Conservation (phyloP, 352 stramenopile species). For the Globisporangium echinulatum region DNA sequence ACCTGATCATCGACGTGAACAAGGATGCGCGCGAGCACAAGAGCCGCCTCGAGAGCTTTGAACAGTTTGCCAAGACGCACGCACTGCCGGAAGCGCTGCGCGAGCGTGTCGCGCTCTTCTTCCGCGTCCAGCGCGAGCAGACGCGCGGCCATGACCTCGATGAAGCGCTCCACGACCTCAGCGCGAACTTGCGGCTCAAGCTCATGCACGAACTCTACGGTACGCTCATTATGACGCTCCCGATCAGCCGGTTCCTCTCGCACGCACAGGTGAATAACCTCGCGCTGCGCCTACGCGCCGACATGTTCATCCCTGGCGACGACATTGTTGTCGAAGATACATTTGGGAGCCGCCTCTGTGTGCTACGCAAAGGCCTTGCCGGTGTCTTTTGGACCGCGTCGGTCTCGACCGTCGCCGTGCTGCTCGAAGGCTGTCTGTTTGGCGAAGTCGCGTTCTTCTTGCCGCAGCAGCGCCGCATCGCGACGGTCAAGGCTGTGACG, state of each 20-base stretch:
- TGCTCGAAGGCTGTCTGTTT: slow-evolving; percentile 60
- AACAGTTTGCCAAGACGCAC: slow-evolving; percentile 63
- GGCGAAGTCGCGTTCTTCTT: slow-evolving; percentile 71
- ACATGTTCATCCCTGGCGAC: slow-evolving; percentile 69
- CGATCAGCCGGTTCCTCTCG: slow-evolving; percentile 56
- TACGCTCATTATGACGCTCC: slow-evolving; percentile 28
- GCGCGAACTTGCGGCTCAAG: slow-evolving; percentile 60
- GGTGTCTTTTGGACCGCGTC: slow-evolving; percentile 51
- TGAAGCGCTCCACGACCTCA: slow-evolving; percentile 48
- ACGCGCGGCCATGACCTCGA: slow-evolving; percentile 42
- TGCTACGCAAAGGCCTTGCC: slow-evolving; percentile 44
- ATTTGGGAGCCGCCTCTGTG: slow-evolving; percentile 46
- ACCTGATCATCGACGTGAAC: slow-evolving; percentile 66
- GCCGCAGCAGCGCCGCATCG: slow-evolving; percentile 41
- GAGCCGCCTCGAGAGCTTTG: slow-evolving; percentile 62
- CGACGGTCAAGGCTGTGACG: slow-evolving; percentile 49
- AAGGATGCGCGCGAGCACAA: slow-evolving; percentile 75
- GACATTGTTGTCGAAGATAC: slow-evolving; percentile 56
- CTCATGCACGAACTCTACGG: slow-evolving; percentile 76
- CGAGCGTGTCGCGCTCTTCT: slow-evolving; percentile 50
- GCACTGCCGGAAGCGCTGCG: slow-evolving; percentile 36
- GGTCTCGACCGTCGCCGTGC: slow-evolving; percentile 39
- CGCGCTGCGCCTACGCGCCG: slow-evolving; percentile 44
- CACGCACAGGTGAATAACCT: slow-evolving; percentile 62
- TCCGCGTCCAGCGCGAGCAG: slow-evolving; percentile 51